Evolutionary conservation across 2,329 filamentous ascomycete species (phyloP), one percentile per base, ranked within the genome.

Genomic region (Aspergillus quadricinctus): DNA sequence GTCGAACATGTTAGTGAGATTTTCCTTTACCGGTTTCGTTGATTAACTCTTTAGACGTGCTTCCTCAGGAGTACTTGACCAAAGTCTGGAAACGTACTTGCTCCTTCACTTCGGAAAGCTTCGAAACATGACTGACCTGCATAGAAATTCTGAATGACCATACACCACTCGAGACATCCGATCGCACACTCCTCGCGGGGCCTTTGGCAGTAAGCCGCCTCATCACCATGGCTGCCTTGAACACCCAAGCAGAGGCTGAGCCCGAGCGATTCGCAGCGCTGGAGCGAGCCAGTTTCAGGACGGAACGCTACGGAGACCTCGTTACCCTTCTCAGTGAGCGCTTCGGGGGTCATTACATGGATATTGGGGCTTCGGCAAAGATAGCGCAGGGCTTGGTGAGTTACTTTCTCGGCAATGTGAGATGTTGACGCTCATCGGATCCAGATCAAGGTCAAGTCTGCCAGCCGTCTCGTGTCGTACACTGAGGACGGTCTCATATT

Each of bases 331-430:
- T 80, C 29, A 73, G 69, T 55, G 72, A 77, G 49, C 72, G 76
- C 1, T 69, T 73, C 29, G 78, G 78, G 3, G 77, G 78, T 0
- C 77, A 80, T 61, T 80, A 80, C 58, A 73, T 80, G 50, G 78
- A 81, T 55, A 74, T 78, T 25, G 78, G 78, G 1, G 71, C 70
- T 3, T 76, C 70, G 0, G 67, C 68, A 28, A 69, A 76, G 50
- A 78, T 80, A 19, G 40, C 17, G 7, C 17, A 21, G 17, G 40
- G 40, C 40, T 23, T 35, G 31, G 31, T 35, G 11, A 35, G 31
- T 35, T 4, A 14, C 2, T 35, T 35, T 17, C 11, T 6, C 6
- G 4, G 31, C 14, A 17, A 35, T 17, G 2, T 6, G 11, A 17
- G 31, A 35, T 4, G 14, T 11, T 4, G 31, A 27, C 2, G 4